phyloP scores from a whole-genome alignment of 352 stramenopile genomes.

The Phytophthora sansomeana region DNA sequence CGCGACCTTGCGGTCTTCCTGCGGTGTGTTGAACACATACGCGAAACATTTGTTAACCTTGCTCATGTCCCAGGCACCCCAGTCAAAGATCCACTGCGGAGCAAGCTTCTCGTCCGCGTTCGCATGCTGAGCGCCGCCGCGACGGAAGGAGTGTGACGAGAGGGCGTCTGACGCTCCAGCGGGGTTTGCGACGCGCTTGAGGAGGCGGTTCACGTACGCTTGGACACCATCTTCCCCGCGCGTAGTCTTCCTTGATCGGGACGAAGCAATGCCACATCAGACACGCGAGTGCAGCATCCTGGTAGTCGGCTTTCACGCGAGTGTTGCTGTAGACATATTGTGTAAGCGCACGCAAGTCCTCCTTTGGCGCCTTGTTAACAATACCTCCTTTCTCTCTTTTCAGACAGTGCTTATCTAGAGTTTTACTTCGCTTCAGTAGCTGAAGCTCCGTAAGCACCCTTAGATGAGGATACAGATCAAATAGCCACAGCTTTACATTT shows the following conservation, averaged over 20 bases:
- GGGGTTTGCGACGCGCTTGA: constrained; percentile 7
- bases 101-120: constrained; percentile 27
- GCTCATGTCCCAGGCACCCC: constrained; percentile 38
- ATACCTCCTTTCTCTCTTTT: constrained; percentile 26
- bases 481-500: constrained; percentile 17
- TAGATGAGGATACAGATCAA: constrained; percentile 7
- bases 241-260: not conserved
- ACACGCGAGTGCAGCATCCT: constrained; percentile 38
- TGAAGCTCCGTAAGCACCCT: constrained; percentile 12
- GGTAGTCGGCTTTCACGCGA: constrained; percentile 25
- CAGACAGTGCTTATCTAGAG: constrained; percentile 29
- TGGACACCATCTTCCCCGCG: constrained; percentile 18
- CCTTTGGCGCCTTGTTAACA: constrained; percentile 44
- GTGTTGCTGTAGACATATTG: constrained; percentile 12
- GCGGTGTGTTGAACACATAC: constrained; percentile 31
- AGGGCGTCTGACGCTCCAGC: constrained; percentile 1
- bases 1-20: constrained; percentile 3
- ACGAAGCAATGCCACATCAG: constrained; percentile 48
- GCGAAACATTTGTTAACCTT: constrained; percentile 39
- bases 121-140: constrained; percentile 31
- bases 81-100: constrained; percentile 23
- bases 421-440: constrained; percentile 17
- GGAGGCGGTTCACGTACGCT: constrained; percentile 35
- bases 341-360: constrained; percentile 23
- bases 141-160: constrained; percentile 34